Evolutionary conservation across 352 stramenopile species (phyloP), one percentile per base, ranked within the genome.

Genomic region (Aphanomyces astaci): DNA sequence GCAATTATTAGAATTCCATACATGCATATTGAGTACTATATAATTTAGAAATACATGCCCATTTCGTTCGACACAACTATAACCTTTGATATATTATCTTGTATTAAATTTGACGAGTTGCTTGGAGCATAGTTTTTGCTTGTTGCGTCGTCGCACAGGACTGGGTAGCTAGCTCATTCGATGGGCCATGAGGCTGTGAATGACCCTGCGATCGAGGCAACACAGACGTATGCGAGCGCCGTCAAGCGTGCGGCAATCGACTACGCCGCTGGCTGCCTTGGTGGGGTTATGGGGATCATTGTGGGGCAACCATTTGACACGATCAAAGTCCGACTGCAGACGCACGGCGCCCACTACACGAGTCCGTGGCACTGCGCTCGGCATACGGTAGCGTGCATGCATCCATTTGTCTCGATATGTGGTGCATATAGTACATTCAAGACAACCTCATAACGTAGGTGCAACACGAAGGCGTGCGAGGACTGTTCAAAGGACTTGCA

Each of bases 401-500:
- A 27, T 57, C 4, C 36, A 59, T n/a, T 28, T n/a, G 25, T n/a
- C n/a, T 9, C 15, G 33, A 64, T 59, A n/a, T n/a, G n/a, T n/a
- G n/a, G n/a, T n/a, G n/a, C n/a, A n/a, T n/a, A n/a, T n/a, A n/a
- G n/a, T n/a, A n/a, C n/a, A n/a, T n/a, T n/a, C 13, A 7, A 28
- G 19, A 60, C 4, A 62, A 28, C 24, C 19, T 59, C 11, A 45
- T 63, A 5, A 22, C 49, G 15, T 67, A 86, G 77, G 78, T 78
- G 45, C 74, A 73, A 24, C 80, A 92, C 78, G 86, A 95, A 78
- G 84, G 86, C 2, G 71, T 78, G 45, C 77, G 75, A 0, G 86
- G 86, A 1, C 91, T 93, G 65, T 95, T 93, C 79, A 95, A 93
- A 67, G 86, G 86, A 48, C 82, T 95, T 77, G 69, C 76, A 33